Base-by-base conservation (phyloP, 1,284 basidiomycete species). In the Trichosporon coremiiforme region DNA sequence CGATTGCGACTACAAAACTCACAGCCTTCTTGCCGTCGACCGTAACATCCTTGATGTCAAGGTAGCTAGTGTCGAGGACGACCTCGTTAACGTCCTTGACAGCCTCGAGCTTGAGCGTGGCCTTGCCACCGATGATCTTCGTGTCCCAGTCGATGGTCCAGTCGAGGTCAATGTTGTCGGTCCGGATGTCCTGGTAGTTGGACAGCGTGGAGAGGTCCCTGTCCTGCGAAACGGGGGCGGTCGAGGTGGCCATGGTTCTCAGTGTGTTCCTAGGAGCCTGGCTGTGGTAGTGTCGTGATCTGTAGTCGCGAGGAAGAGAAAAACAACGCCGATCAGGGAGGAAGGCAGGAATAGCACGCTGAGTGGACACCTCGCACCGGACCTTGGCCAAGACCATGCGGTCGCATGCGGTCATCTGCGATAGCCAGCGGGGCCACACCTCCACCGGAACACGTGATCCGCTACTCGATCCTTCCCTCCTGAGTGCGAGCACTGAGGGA, bases 101-200 rank as follows among this genome's bases (percentile, higher is more conserved):
- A 87, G 45, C 84, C 80, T 75, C 70, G 22, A 78, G 73, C 65
- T 50, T 68, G 63, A 97, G 81, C 0, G 86, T 88, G 17, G 88
- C 93, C 31, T 86, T 87, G 1, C 95, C 95, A n/a, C 84, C 83
- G 75, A 98, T 88, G 69, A 87, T 84, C 77, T 89, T 85, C 9
- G 85, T 79, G 0, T 87, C 79, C 84, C 94, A 98, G 84, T 98
- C 90, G 74, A 98, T 85, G 1, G 78, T 83, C 95, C 95, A 98
- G 75, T 92, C 88, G 70, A 98, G 88, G 62, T 88, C 84, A 29
- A 94, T 84, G 80, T 93, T 89, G 60, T 87, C 86, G 1, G 91
- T 89, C 1, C 85, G 83, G 75, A 94, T 87, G 65, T 90, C 85
- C 6, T 85, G 80, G 83, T 92, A 94, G 84, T 95, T 95, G 45